Base-by-base conservation (phyloP, 805 yeast genomes). In the Candida boidinii region DNA sequence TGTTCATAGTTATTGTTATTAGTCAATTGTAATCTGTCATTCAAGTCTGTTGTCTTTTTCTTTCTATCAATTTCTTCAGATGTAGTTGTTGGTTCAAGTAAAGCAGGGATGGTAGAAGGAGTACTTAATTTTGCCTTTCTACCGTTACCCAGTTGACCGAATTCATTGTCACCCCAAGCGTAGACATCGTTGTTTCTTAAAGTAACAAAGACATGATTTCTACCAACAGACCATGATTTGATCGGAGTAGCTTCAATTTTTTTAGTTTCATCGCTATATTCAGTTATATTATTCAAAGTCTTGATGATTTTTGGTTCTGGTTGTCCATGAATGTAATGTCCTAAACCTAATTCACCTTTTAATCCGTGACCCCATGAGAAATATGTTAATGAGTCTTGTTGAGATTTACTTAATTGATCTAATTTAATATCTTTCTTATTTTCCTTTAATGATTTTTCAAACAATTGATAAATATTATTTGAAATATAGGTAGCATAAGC, bases 91-190 rank as follows among this genome's bases (percentile, higher is more conserved):
- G 87, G 85, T 48, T 79, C 84, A 14, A 79, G 43, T 14, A 80
- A 49, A 14, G 66, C 60, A 5, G 86, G 85, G 20, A 77, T 50
- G 7, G 58, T 51, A 1, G 54, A 33, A 1, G 92, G 90, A 39
- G 59, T 60, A 19, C 76, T 62, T 14, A 66, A 53, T 49, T 80
- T 79, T 38, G 70, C 68, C 26, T 69, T 64, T 47, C 80, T 81
- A 19, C 95, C 94, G 48, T 77, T 84, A 10, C 94, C 96, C 28
- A 84, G 65, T 58, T 90, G 96, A 17, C 90, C 94, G 44, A 43
- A 63, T 47, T 76, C 81, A 54, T 88, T 90, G 28, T 76, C 79
- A 17, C 98, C 98, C 86, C 95, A 86, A 5, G 62, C 70, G 24
- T 79, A 52, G 15, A 86, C 79, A 47, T 80, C 86, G 15, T 69